These are phyloP conservation scores for Hymenoscyphus infarciens DNA, from an alignment of 2,329 filamentous ascomycete genomes.

Conservation along the genomic window DNA sequence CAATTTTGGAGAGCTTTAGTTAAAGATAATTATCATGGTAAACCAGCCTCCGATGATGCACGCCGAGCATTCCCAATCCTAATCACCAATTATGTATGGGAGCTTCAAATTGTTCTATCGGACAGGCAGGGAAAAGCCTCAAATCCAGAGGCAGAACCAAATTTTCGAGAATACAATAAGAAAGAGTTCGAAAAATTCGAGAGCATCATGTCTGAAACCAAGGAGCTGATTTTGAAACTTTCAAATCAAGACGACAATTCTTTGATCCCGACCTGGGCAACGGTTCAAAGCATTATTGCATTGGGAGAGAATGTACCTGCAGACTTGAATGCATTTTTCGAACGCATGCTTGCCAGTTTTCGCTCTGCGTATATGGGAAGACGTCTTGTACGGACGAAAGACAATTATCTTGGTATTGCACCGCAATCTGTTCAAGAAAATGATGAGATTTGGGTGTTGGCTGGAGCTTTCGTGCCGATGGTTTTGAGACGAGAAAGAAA, in stretches of 20 bases:
- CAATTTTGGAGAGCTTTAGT: constrained; percentile 19
- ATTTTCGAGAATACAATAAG: not conserved
- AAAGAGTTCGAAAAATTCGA: not conserved
- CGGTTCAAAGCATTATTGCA: not conserved
- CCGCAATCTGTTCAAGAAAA: constrained; percentile 6
- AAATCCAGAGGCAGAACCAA: not conserved
- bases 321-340: not conserved
- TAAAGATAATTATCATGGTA: constrained; percentile 15
- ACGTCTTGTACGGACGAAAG: constrained; percentile 10
- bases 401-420: constrained; percentile 5
- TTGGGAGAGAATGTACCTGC: not conserved
- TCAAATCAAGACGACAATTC: not conserved
- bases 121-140: not conserved
- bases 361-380: constrained; percentile 14
- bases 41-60: constrained; percentile 4
- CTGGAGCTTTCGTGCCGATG: constrained; percentile 8
- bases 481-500: not conserved
- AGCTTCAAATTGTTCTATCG: not conserved
- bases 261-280: not conserved
- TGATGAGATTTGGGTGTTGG: constrained; percentile 8
- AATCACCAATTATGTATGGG: constrained; percentile 3
- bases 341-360: constrained; percentile 9
- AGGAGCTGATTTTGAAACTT: not conserved
- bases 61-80: constrained; percentile 6
- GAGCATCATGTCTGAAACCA: not conserved